A percentile compares a stretch with the other conserved stretches of the same genome.
These are phyloP conservation scores for Thymus quinquecostatus DNA, from an alignment of 257 asterid species.

Conservation along the genomic window DNA sequence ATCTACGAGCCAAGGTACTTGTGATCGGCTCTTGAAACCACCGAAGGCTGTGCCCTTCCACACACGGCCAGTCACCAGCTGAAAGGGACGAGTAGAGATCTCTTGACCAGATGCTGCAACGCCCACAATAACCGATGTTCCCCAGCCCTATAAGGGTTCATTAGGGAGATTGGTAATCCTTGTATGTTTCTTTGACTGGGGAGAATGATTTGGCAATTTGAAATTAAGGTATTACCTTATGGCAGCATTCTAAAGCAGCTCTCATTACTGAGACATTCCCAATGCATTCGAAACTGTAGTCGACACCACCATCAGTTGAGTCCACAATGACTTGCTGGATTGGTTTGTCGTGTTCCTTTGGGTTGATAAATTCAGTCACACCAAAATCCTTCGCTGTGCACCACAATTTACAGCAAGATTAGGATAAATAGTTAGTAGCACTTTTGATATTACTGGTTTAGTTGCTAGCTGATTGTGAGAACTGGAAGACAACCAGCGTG, in stretches of 20 bases:
- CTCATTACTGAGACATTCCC: constrained; percentile 94
- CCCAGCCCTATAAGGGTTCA: constrained; percentile 79
- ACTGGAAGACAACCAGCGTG: neutral
- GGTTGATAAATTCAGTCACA: constrained; percentile 92
- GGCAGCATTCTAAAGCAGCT: constrained; percentile 98
- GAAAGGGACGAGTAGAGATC: constrained; percentile 96
- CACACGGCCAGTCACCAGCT: constrained; percentile 98
- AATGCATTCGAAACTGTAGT: constrained; percentile 97
- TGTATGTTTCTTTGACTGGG: neutral
- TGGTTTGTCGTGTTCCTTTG: constrained; percentile 91
- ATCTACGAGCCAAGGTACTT: constrained; percentile 95
- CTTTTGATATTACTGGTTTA: constrained; percentile 17
- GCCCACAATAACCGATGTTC: constrained; percentile 98
- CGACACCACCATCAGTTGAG: constrained; percentile 95
- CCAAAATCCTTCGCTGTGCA: constrained; percentile 85
- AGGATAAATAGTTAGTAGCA: neutral
- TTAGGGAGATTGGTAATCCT: constrained; percentile 22
- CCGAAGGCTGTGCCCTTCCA: constrained; percentile 99
- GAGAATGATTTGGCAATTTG: neutral
- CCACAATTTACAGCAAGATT: constrained; percentile 24
- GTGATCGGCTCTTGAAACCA: constrained; percentile 97
- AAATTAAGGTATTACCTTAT: constrained; percentile 61
- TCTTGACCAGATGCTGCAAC: constrained; percentile 99
- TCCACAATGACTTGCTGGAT: constrained; percentile 94
- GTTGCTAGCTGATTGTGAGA: neutral